Evolutionary conservation across 2,329 filamentous ascomycete genomes (phyloP).

Genomic region (Geosmithia flava): DNA sequence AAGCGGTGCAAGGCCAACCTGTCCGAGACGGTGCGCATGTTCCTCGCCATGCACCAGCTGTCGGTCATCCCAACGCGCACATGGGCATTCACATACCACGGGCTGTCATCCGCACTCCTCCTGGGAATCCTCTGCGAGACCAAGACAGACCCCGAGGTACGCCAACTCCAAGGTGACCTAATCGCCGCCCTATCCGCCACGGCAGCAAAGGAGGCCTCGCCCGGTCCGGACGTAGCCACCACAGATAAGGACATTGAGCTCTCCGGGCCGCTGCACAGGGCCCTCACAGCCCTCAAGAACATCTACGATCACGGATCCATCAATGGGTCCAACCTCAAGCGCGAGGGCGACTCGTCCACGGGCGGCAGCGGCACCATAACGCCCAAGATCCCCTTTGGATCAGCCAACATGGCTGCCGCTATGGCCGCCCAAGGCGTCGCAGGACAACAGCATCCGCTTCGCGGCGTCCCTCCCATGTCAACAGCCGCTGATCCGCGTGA

Average conservation of each 20-base stretch:
- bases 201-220: constrained; percentile 46
- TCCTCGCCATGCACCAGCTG: constrained; percentile 55
- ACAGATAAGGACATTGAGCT: constrained; percentile 50
- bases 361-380: constrained; percentile 33
- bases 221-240: constrained; percentile 37
- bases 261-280: constrained; percentile 47
- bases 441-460: constrained; percentile 11
- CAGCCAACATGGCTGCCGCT: not conserved
- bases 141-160: constrained; percentile 49
- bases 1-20: constrained; percentile 50
- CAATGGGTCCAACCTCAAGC: constrained; percentile 34
- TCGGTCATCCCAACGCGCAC: constrained; percentile 54
- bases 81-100: constrained; percentile 58
- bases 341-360: constrained; percentile 32
- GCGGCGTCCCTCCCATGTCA: constrained; percentile 9
- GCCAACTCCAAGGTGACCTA: constrained; percentile 50
- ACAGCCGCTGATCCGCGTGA: constrained; percentile 38
- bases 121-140: constrained; percentile 52
- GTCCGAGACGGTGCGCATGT: constrained; percentile 55
- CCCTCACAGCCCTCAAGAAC: constrained; percentile 47
- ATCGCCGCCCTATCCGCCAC: constrained; percentile 52
- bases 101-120: constrained; percentile 51
- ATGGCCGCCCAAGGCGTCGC: constrained; percentile 1
- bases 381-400: constrained; percentile 12
- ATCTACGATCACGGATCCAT: constrained; percentile 55